phyloP scores from a whole-genome alignment of 495 filamentous ascomycete genomes.

The Hypoxylon trugodes region DNA sequence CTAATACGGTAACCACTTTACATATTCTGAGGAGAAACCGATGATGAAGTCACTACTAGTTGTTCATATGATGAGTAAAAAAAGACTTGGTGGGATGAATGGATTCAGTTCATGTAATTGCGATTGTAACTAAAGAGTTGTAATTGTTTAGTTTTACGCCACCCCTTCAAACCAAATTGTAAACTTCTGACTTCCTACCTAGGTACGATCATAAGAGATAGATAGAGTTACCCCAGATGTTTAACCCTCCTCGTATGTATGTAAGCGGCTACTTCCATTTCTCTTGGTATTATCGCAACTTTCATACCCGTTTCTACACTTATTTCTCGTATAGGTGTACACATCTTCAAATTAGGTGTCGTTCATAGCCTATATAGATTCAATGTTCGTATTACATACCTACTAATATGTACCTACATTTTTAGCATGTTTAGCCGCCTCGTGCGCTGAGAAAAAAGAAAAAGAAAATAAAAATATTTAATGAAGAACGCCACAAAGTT shows the following conservation, averaged over 20 bases:
- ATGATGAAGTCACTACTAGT: slow-evolving; percentile 4
- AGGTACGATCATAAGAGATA: slow-evolving; percentile 6
- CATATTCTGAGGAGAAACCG: neutral
- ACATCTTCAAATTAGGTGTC: too few relatives aligned
- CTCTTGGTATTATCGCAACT: neutral
- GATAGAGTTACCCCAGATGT: neutral
- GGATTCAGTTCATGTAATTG: slow-evolving; percentile 18
- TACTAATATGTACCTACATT: neutral
- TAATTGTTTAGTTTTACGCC: slow-evolving; percentile 14
- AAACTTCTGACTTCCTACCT: neutral
- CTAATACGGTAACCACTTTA: slow-evolving; percentile 18
- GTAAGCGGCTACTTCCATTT: too few relatives aligned
- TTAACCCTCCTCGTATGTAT: slow-evolving; percentile 7
- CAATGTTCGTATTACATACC: too few relatives aligned
- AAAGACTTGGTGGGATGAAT: slow-evolving; percentile 19
- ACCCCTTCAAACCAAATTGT: neutral
- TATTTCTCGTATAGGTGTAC: too few relatives aligned
- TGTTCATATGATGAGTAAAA: neutral
- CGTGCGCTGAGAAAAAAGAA: slow-evolving; percentile 28
- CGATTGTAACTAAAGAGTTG: too few relatives aligned
- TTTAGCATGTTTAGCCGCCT: slow-evolving; percentile 27
- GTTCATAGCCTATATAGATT: too few relatives aligned
- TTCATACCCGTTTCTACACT: too few relatives aligned
- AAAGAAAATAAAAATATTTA: slow-evolving; percentile 19
- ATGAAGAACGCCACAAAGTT: slow-evolving; percentile 37